Evolutionary conservation across 2,329 filamentous ascomycete genomes (phyloP), one percentile per base, ranked within the genome.

Genomic region (Aspergillus aculeatinus): DNA sequence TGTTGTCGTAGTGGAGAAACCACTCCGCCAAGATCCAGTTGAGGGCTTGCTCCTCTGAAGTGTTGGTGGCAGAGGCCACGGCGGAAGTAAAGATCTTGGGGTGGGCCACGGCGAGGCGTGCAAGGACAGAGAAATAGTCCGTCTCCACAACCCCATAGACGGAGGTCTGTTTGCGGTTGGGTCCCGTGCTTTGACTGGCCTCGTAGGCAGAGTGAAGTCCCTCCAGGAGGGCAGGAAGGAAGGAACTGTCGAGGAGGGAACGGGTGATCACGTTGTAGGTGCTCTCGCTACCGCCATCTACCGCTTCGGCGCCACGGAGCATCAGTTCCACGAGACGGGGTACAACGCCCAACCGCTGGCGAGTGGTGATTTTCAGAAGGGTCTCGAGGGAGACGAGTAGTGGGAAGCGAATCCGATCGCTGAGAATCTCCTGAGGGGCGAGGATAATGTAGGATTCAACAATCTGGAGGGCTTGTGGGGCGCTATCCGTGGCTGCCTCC

Each of bases 91-190:
- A 89, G 2, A 90, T 79, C 2, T 77, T 76, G 0, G 93, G 91
- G 42, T 89, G 89, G 0, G 88, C 87, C 2, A 96, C 78, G 0
- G 88, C 85, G 16, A 98, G 83, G 1, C 93, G 89, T 2, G 91
- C 88, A 2, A 99, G 82, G 2, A 98, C 87, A 4, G 87, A 85
- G 70, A 96, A 89, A 73, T 96, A 96, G 71, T 96, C 91, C 0
- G 90, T 90, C 70, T 96, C 87, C 0, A 90, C 88, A 11, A 92
- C 83, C 12, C 87, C 86, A 67, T 89, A 89, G 35, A 97, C 84
- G 31, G 86, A 85, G 47, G 87, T 84, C 21, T 85, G 81, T 65
- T 84, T 89, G 27, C 84, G 84, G 69, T 91, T 90, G 0, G 94
- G 93, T 0, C 95, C 94, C 0, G 90, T 90, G 0, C 90, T 91